phyloP scores from a whole-genome alignment of 2,329 filamentous ascomycete genomes.

The Monosporascus sp. region DNA sequence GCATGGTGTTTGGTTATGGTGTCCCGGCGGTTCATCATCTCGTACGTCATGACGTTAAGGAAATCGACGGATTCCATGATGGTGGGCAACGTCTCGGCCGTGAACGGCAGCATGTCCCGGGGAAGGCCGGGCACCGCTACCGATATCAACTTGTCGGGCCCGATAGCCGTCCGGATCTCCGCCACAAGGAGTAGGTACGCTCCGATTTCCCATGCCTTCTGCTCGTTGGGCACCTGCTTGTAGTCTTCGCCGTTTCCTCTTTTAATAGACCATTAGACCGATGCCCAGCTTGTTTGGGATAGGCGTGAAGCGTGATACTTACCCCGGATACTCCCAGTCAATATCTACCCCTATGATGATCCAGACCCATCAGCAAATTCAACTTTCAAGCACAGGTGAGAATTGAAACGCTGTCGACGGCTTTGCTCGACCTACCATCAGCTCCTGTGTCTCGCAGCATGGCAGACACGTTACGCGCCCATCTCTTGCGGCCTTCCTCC shows the following conservation, averaged over 20 bases:
- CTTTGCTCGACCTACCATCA: neutral
- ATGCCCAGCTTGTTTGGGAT: too few species aligned
- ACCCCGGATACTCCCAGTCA: constrained; percentile 58
- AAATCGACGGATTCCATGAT: constrained; percentile 59
- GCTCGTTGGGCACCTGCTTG: constrained; percentile 55
- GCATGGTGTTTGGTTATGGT: constrained; percentile 59
- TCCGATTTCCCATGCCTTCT: constrained; percentile 56
- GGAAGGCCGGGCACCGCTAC: constrained; percentile 63
- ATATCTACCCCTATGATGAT: constrained; percentile 34
- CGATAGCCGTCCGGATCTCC: constrained; percentile 54
- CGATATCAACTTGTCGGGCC: constrained; percentile 53
- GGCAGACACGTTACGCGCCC: neutral
- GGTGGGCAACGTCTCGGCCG: constrained; percentile 47
- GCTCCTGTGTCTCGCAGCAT: neutral
- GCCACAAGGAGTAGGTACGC: constrained; percentile 58
- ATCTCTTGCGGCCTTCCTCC: neutral
- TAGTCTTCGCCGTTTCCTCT: constrained; percentile 65
- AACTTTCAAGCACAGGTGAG: neutral
- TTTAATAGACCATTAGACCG: constrained; percentile 18
- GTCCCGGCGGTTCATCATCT: constrained; percentile 47
- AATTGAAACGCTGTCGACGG: neutral
- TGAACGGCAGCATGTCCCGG: constrained; percentile 64
- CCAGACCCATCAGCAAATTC: neutral
- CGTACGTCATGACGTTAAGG: constrained; percentile 51
- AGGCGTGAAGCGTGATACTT: neutral